Percentiles rank a stretch among this genome's conserved stretches.
Conservation (phyloP, 2,329 filamentous ascomycete species). For the Fragosphaeria purpurea region DNA sequence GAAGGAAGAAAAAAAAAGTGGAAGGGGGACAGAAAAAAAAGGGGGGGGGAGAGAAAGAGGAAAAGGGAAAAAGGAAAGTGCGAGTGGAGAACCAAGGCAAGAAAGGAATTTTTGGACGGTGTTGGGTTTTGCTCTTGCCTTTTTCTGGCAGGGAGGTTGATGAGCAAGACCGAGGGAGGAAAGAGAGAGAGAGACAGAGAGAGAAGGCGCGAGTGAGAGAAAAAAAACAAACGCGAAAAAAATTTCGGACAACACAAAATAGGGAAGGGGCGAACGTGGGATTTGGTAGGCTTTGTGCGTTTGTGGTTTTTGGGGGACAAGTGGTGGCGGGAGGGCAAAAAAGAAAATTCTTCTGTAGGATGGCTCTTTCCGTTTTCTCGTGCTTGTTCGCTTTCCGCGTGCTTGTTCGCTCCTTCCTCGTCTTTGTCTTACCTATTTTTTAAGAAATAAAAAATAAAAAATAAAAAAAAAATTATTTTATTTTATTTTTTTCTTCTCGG, state of each 20-base stretch:
- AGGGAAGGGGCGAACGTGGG: background rate
- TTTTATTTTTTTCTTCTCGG: slow-evolving; percentile 2
- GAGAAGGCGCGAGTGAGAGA: background rate
- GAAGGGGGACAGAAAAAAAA: slow-evolving; percentile 1
- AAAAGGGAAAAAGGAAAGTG: slow-evolving; percentile 5
- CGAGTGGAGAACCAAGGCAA: background rate
- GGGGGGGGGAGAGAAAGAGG: slow-evolving; percentile 17
- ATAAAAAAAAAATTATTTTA: background rate
- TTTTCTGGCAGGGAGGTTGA: background rate
- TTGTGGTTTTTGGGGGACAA: background rate
- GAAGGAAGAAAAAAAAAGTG: slow-evolving; percentile 4
- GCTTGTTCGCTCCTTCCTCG: background rate
- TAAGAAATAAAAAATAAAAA: background rate
- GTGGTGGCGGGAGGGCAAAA: background rate
- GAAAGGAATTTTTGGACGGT: background rate
- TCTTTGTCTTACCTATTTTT: slow-evolving; percentile 7
- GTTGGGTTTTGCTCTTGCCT: too few relatives aligned
- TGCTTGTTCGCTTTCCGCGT: background rate
- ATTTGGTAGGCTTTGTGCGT: background rate
- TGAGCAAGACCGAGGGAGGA: slow-evolving; percentile 10
- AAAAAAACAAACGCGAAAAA: slow-evolving; percentile 1
- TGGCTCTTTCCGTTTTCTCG: background rate
- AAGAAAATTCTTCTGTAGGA: too few relatives aligned
- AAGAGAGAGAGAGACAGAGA: background rate
- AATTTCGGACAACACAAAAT: background rate